A percentile compares a stretch with the other conserved stretches of the same genome.
Conservation (phyloP, 2,329 filamentous ascomycete genomes). For the Aspergillus pseudoterreus region DNA sequence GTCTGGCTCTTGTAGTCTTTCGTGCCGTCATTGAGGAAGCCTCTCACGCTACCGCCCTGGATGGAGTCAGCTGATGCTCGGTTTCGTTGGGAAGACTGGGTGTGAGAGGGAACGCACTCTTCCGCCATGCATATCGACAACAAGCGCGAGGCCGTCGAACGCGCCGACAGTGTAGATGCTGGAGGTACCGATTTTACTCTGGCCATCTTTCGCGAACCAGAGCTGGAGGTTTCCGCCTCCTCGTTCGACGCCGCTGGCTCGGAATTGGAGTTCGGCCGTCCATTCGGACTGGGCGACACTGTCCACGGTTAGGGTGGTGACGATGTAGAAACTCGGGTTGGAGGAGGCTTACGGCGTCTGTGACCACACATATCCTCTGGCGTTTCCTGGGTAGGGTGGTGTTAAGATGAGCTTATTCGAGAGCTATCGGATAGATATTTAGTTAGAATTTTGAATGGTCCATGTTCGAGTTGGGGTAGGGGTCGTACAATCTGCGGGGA, state of each 20-base stretch:
- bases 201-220: slow-evolving; percentile 76
- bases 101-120: slow-evolving; percentile 38
- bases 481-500: slow-evolving; percentile 49
- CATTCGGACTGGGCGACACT: slow-evolving; percentile 57
- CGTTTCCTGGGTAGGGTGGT: slow-evolving; percentile 79
- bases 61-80: slow-evolving; percentile 3
- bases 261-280: slow-evolving; percentile 81
- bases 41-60: slow-evolving; percentile 74
- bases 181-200: slow-evolving; percentile 61
- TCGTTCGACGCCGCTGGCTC: slow-evolving; percentile 78
- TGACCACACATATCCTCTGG: slow-evolving; percentile 79
- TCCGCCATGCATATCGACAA: slow-evolving; percentile 79
- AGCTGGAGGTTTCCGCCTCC: slow-evolving; percentile 87
- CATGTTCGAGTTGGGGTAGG: no score
- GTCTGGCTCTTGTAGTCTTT: slow-evolving; percentile 73
- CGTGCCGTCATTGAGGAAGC: slow-evolving; percentile 88
- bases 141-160: slow-evolving; percentile 87
- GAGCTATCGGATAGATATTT: slow-evolving; percentile 42
- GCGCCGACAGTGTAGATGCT: slow-evolving; percentile 80
- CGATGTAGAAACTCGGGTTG: no score
- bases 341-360: slow-evolving; percentile 48
- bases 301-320: no score
- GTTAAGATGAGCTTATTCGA: slow-evolving; percentile 92
- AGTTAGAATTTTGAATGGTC: slow-evolving; percentile 11
- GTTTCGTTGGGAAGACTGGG: background rate